Conservation (phyloP, 768 basidiomycete species). For the Suillus subaureus region DNA sequence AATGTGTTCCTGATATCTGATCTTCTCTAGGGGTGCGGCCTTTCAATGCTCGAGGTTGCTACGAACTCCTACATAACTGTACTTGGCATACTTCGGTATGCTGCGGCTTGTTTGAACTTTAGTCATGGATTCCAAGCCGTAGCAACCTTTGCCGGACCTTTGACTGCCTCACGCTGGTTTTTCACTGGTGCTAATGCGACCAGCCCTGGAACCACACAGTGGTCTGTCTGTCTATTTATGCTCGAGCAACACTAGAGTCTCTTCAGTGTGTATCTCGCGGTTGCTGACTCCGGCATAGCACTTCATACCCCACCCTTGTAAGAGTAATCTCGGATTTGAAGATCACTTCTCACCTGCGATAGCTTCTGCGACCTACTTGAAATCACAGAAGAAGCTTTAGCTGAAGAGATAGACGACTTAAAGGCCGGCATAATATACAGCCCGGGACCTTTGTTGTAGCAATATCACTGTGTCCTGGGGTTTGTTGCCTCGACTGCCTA, state of each 20-base stretch:
- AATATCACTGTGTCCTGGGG: no score
- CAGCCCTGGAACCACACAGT: slow-evolving; percentile 67
- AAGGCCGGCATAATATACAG: no score
- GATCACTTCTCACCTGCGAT: slow-evolving; percentile 8
- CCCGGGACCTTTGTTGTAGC: no score
- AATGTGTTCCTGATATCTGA: no score
- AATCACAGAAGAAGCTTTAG: no score
- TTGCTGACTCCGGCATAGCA: slow-evolving; percentile 60
- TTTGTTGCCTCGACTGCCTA: no score
- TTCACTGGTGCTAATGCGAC: slow-evolving; percentile 65
- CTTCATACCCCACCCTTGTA: slow-evolving; percentile 68
- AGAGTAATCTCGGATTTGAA: slow-evolving; percentile 21
- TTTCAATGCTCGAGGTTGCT: no score
- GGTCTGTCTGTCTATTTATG: slow-evolving; percentile 32
- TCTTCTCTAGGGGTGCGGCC: no score
- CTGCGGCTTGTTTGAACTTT: no score
- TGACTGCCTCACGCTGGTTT: slow-evolving; percentile 77
- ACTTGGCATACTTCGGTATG: slow-evolving; percentile 49
- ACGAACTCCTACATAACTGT: slow-evolving; percentile 75
- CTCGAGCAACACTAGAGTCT: slow-evolving; percentile 6
- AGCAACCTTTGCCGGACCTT: slow-evolving; percentile 45
- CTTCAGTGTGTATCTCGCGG: slow-evolving; percentile 63
- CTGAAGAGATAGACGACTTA: no score
- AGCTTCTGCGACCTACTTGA: slow-evolving; percentile 62
- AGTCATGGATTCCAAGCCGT: slow-evolving; percentile 80